A percentile compares a stretch with the other conserved stretches of the same genome.
These are phyloP conservation scores for Agaricales sp. DNA, from an alignment of 1,284 basidiomycete genomes.

Conservation along the genomic window DNA sequence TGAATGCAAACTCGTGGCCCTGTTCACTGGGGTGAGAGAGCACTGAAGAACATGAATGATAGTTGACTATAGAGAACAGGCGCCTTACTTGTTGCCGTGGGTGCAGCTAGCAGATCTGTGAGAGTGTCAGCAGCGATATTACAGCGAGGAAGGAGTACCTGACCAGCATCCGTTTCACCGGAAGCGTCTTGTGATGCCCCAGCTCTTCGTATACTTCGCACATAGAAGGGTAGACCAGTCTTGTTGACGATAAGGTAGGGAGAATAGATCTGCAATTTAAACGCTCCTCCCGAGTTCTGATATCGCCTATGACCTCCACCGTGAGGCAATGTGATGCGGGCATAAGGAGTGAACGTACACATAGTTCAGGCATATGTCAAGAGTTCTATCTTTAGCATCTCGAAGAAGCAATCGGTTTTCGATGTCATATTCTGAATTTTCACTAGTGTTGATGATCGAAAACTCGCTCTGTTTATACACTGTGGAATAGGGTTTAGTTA, in stretches of 20 bases:
- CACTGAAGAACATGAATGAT: constrained; percentile 39
- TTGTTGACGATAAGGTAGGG: constrained; percentile 95
- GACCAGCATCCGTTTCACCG: constrained; percentile 62
- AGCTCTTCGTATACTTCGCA: constrained; percentile 64
- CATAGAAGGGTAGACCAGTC: constrained; percentile 77
- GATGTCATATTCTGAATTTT: constrained; percentile 82
- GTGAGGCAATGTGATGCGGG: too few relatives aligned
- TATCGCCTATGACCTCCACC: constrained; percentile 44
- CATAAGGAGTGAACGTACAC: constrained; percentile 59
- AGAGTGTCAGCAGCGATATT: background rate
- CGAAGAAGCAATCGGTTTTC: constrained; percentile 68
- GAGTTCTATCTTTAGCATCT: constrained; percentile 71
- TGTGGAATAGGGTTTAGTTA: constrained; percentile 29
- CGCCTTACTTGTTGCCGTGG: constrained; percentile 69
- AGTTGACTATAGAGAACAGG: background rate
- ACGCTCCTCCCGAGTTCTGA: constrained; percentile 92
- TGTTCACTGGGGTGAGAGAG: constrained; percentile 81
- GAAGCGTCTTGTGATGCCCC: constrained; percentile 77
- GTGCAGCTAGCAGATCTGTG: constrained; percentile 45
- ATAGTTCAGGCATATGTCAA: constrained; percentile 84
- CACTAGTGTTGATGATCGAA: constrained; percentile 94
- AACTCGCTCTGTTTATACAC: constrained; percentile 98
- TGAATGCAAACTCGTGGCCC: constrained; percentile 80
- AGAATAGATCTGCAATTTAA: constrained; percentile 94
- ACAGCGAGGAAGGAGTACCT: constrained; percentile 10